Evolutionary conservation across 1,284 basidiomycete genomes (phyloP).

Genomic region (Garcileccinum viscosum): DNA sequence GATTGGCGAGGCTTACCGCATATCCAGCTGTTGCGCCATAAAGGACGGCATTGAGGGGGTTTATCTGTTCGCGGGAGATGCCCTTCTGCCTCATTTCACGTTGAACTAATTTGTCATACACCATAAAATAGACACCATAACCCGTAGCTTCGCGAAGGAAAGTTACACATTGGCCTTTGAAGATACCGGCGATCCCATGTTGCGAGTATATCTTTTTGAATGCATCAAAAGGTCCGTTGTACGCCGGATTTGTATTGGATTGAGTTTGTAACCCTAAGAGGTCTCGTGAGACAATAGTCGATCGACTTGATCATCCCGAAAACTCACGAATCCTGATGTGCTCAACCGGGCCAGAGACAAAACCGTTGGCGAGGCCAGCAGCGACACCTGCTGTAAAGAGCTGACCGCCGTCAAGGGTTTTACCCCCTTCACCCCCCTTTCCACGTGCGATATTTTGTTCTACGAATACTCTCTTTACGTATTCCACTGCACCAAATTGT

Average conservation of each 20-base stretch:
- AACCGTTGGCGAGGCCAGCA: constrained; percentile 89
- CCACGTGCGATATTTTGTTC: constrained; percentile 61
- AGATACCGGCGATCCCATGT: constrained; percentile 85
- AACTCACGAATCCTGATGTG: constrained; percentile 95
- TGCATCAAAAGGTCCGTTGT: constrained; percentile 87
- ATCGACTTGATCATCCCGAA: constrained; percentile 2
- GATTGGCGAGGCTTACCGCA: constrained; percentile 57
- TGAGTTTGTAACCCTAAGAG: constrained; percentile 86
- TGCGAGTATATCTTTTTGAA: constrained; percentile 79
- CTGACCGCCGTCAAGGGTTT: constrained; percentile 66
- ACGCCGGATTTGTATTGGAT: constrained; percentile 72
- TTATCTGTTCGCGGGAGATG: constrained; percentile 78
- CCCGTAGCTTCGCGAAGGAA: constrained; percentile 86
- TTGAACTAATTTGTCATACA: constrained; percentile 93
- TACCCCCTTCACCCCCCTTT: constrained; percentile 64
- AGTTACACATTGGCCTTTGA: constrained; percentile 92
- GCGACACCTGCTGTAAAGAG: constrained; percentile 80
- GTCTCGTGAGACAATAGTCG: constrained; percentile 9
- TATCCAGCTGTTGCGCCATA: constrained; percentile 90
- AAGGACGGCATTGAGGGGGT: constrained; percentile 75
- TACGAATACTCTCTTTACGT: constrained; percentile 85
- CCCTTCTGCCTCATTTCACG: constrained; percentile 76
- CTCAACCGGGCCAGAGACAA: constrained; percentile 95
- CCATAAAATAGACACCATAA: constrained; percentile 90
- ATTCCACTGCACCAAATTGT: constrained; percentile 94